Percentiles rank a stretch among this genome's conserved stretches.
Evolutionary conservation across 768 basidiomycete genomes (phyloP).

Genomic region (Podaxis rugospora): DNA sequence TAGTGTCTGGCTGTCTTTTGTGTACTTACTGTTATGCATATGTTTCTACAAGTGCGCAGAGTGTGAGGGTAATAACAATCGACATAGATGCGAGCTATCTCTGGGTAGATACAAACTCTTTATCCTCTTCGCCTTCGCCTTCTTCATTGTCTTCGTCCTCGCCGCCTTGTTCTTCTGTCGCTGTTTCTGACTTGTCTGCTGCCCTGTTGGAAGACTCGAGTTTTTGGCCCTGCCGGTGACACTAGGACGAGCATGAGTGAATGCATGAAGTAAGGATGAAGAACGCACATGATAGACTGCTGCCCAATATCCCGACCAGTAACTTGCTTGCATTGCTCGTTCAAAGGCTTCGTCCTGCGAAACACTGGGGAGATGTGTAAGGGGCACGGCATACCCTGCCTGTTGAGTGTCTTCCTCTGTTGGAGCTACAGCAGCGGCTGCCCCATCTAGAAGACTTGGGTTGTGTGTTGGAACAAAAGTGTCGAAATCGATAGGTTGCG

Average conservation of each 20-base stretch:
- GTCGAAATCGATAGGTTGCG: constrained; percentile 62
- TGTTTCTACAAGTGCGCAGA: not conserved
- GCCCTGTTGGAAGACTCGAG: not conserved
- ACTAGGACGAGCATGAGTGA: not conserved
- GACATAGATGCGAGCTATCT: constrained; percentile 21
- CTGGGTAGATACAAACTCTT: constrained; percentile 36
- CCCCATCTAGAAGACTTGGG: constrained; percentile 40
- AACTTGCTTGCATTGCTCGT: constrained; percentile 74
- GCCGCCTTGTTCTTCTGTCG: constrained; percentile 14
- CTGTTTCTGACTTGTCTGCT: too few species aligned
- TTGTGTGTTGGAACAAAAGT: constrained; percentile 71
- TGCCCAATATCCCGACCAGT: constrained; percentile 88
- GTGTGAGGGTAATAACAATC: not conserved
- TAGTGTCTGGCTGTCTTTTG: constrained; percentile 23
- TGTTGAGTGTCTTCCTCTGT: constrained; percentile 1
- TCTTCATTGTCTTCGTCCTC: constrained; percentile 15
- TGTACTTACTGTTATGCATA: constrained; percentile 11
- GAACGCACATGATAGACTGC: constrained; percentile 72
- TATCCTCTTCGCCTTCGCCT: constrained; percentile 24
- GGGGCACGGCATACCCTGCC: not conserved
- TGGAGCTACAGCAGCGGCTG: constrained; percentile 19
- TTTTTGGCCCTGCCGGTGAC: constrained; percentile 1
- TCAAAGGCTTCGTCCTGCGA: constrained; percentile 70
- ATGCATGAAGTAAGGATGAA: not conserved
- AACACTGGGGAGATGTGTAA: not conserved